Conservation (phyloP, 169 alveolate species). For the Cryptosporidium tyzzeri region DNA sequence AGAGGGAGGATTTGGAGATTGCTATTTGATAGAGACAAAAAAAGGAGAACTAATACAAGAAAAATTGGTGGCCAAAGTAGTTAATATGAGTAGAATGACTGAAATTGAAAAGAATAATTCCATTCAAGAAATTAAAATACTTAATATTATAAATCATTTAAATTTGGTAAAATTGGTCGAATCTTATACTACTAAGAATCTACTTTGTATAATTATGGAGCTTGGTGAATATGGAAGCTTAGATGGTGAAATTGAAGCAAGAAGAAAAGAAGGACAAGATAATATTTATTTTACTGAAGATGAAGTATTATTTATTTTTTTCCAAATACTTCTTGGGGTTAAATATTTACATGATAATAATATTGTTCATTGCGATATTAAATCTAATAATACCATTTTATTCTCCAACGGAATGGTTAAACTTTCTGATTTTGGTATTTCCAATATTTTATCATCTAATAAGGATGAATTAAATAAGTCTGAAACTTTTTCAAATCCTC, state of each 20-base stretch:
- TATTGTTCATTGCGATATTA: constrained; percentile 77
- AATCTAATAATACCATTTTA: constrained; percentile 44
- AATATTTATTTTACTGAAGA: constrained; percentile 44
- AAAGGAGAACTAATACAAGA: constrained; percentile 11
- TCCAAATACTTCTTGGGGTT: constrained; percentile 64
- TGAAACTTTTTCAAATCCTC: not conserved
- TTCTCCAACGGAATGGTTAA: constrained; percentile 64
- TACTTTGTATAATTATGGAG: constrained; percentile 64
- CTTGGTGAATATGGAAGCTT: constrained; percentile 66
- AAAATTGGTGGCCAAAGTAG: constrained; percentile 72
- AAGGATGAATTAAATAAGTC: not conserved
- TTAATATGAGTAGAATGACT: constrained; percentile 72
- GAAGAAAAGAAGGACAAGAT: constrained; percentile 17
- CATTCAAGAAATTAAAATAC: constrained; percentile 73
- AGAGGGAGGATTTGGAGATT: constrained; percentile 69
- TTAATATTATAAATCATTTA: constrained; percentile 13
- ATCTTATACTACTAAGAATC: constrained; percentile 39
- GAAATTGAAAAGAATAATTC: constrained; percentile 73
- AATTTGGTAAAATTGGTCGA: constrained; percentile 42
- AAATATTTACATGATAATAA: constrained; percentile 76
- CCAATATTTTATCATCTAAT: constrained; percentile 12
- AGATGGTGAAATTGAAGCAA: constrained; percentile 28
- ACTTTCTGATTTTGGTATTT: constrained; percentile 65
- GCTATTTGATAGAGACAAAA: constrained; percentile 50
- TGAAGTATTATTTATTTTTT: constrained; percentile 53